Evolutionary conservation across 2,329 filamentous ascomycete species (phyloP).

Genomic region (Talaromyces sp.): DNA sequence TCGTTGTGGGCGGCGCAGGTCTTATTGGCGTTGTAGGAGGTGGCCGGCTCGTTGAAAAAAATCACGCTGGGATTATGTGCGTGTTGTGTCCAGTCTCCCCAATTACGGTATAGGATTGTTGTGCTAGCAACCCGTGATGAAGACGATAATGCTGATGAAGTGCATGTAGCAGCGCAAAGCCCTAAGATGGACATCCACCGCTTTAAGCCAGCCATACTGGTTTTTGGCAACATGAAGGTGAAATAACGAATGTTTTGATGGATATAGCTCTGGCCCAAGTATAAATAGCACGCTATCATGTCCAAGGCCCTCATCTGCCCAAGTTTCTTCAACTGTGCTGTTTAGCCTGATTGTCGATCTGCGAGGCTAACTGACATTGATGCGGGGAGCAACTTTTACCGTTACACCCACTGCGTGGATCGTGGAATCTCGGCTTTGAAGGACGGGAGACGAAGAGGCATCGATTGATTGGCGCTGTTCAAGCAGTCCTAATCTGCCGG

Average conservation of each 20-base stretch:
- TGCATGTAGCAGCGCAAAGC: not conserved
- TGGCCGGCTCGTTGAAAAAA: constrained; percentile 6
- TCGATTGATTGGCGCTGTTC: not conserved
- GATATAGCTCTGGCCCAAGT: not conserved
- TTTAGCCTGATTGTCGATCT: constrained; percentile 5
- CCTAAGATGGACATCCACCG: not conserved
- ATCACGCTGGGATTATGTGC: constrained; percentile 12
- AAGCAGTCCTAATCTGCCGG: not conserved
- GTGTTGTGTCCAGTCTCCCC: constrained; percentile 15
- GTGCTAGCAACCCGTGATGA: not conserved
- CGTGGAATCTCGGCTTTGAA: not conserved
- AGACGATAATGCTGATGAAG: not conserved
- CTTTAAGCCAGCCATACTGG: not conserved
- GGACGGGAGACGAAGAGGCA: not conserved
- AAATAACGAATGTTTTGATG: not conserved
- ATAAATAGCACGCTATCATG: not conserved
- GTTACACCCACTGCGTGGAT: not conserved
- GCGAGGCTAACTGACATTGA: not conserved
- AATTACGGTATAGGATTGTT: constrained; percentile 16
- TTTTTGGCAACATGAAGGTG: not conserved
- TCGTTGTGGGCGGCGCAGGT: constrained; percentile 15
- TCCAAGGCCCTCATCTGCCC: not conserved
- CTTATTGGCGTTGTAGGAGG: constrained; percentile 8
- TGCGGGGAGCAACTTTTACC: not conserved
- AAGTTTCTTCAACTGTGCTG: not conserved